Evolutionary conservation across 768 basidiomycete species (phyloP).

Genomic region (Agrocybe praecox): DNA sequence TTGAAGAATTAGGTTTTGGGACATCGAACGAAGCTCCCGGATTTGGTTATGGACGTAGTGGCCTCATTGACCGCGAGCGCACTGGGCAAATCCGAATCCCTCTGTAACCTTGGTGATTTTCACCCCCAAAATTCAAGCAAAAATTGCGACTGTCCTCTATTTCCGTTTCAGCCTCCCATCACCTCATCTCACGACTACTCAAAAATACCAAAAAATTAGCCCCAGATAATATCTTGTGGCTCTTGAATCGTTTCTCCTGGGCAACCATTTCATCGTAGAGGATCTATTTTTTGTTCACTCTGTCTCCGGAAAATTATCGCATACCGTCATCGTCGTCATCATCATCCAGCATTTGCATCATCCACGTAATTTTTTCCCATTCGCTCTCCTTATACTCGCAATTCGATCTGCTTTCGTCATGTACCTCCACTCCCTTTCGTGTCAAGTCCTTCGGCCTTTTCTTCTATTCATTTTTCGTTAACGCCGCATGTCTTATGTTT

Average conservation of each 20-base stretch:
- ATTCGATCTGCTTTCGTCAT: background rate
- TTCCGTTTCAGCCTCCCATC: background rate
- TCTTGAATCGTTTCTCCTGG: constrained; percentile 7
- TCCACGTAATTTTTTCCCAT: constrained; percentile 13
- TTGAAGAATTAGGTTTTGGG: constrained; percentile 52
- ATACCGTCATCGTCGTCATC: constrained; percentile 10
- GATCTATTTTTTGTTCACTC: constrained; percentile 14
- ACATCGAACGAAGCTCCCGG: constrained; percentile 56
- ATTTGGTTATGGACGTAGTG: constrained; percentile 66
- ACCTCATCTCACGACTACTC: constrained; percentile 1
- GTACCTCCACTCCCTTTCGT: background rate
- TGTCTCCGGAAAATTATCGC: constrained; percentile 22
- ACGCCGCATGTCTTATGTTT: background rate
- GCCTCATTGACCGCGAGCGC: constrained; percentile 50
- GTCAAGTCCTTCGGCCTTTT: background rate
- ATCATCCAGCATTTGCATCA: constrained; percentile 4
- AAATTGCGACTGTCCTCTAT: background rate
- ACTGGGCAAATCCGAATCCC: constrained; percentile 19
- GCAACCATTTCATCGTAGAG: constrained; percentile 11
- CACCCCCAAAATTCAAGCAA: background rate
- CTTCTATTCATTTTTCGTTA: background rate
- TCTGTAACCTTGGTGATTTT: constrained; percentile 18
- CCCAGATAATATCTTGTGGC: constrained; percentile 1
- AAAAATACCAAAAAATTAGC: constrained; percentile 8
- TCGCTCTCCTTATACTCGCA: background rate